phyloP scores from a whole-genome alignment of 1,284 basidiomycete genomes.

The Trametes polyzona region DNA sequence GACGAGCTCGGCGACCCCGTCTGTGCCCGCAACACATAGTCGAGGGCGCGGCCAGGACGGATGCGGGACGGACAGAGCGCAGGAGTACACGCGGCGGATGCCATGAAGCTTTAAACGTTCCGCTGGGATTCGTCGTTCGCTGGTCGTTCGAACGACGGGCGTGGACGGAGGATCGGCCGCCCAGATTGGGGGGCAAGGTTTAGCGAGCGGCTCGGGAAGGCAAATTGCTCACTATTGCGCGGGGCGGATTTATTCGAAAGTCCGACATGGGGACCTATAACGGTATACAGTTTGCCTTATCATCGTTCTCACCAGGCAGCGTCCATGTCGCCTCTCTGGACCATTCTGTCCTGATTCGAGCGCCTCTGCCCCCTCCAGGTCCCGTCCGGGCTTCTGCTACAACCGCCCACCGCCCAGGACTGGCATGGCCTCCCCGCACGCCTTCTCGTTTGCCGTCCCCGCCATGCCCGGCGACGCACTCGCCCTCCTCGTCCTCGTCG shows the following conservation, averaged over 20 bases:
- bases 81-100: conserved; percentile 23
- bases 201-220: conserved; percentile 18
- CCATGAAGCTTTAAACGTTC: conserved; percentile 35
- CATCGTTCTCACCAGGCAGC: conserved; percentile 31
- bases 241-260: conserved; percentile 29
- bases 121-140: too few relatives aligned
- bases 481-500: conserved; percentile 59
- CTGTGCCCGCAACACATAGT: neutral
- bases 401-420: too few relatives aligned
- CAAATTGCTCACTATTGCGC: conserved; percentile 19
- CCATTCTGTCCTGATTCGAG: conserved; percentile 26
- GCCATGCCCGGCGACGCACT: conserved; percentile 45
- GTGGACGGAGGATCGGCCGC: conserved; percentile 5
- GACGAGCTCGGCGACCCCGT: neutral
- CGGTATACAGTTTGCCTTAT: conserved; percentile 36
- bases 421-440: conserved; percentile 29
- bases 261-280: conserved; percentile 37
- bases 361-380: conserved; percentile 25
- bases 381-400: conserved; percentile 25
- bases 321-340: conserved; percentile 27
- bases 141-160: too few relatives aligned
- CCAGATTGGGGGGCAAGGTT: conserved; percentile 14
- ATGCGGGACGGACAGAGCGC: neutral
- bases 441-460: conserved; percentile 39
- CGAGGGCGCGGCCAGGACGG: neutral